Base-by-base conservation (phyloP, 495 filamentous ascomycete genomes). In the Penicillium macrosclerotiorum region DNA sequence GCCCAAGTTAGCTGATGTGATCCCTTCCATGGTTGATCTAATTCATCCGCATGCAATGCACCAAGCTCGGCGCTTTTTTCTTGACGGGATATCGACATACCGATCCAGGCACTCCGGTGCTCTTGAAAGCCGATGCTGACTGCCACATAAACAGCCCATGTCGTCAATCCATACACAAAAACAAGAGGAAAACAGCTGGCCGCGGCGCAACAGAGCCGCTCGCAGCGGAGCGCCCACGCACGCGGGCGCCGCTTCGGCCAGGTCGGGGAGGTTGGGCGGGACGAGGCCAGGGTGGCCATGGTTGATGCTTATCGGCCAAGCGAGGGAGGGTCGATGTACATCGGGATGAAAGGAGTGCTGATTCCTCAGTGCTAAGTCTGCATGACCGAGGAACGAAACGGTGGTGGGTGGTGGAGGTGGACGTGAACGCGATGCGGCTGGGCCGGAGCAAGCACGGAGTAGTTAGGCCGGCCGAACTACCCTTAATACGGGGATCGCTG, bases 121-220 rank as follows among this genome's bases (percentile, higher is more conserved):
- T 72, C 67, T 37, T 67, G 70, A 22, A 85, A 72, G 24, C 89
- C 85, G 29, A 95, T 85, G 47, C 76, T 84, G 26, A 85, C 78
- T 56, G 92, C 81, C 14, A 95, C 91, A 73, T 86, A 97, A 25
- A 86, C 80, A 2, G 90, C 90, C 93, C 93, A 98, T 4, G 82
- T 86, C 5, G 87, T 94, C 41, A 95, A 56, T 27, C 86, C 79
- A 57, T 96, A 96, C 45, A 98, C 87, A 65, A 98, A 95, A 29
- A 69, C 69, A 1, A 98, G 76, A 8, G 93, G 93, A 52, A 96
- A 90, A 63, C 90, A 95, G n/a, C 82, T 85, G 25, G 84, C 74
- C 12, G 79, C 77, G 9, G 74, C 71, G 63, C 93, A 96, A 70
- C 89, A 96, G 65, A 79, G 82, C 24, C 90, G 87, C 71, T 96